Conservation (phyloP, 2,329 filamentous ascomycete genomes). For the Fusarium graminum region DNA sequence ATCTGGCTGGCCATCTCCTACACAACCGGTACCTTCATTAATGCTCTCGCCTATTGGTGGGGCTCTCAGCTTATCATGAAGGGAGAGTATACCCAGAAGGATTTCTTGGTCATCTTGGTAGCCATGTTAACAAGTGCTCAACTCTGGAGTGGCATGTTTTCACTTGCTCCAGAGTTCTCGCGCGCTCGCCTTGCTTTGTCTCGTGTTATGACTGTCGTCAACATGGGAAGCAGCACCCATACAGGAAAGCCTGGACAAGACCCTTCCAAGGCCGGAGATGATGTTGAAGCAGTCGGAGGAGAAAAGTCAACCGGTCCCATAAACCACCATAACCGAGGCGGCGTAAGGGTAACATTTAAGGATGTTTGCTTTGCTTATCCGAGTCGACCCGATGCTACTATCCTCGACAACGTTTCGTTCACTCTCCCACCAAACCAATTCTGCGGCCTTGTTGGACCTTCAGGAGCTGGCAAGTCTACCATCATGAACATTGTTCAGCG, state of each 20-base stretch:
- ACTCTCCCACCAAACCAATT: constrained; percentile 70
- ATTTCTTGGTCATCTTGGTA: constrained; percentile 80
- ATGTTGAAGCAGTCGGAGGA: constrained; percentile 56
- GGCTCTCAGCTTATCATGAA: constrained; percentile 76
- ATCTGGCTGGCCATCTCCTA: constrained; percentile 72
- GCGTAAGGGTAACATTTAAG: constrained; percentile 66
- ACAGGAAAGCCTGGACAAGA: constrained; percentile 30
- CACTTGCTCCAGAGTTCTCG: constrained; percentile 78
- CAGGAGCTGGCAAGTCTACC: constrained; percentile 75
- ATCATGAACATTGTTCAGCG: constrained; percentile 68
- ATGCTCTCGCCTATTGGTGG: constrained; percentile 85
- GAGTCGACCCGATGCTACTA: constrained; percentile 67
- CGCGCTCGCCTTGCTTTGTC: constrained; percentile 72
- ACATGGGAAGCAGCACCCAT: constrained; percentile 54
- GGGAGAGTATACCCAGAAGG: constrained; percentile 71
- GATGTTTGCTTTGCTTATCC: constrained; percentile 75
- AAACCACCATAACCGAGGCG: constrained; percentile 42
- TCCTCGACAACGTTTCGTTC: constrained; percentile 68
- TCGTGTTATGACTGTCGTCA: constrained; percentile 66
- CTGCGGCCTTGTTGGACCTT: constrained; percentile 73
- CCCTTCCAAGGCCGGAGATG: constrained; percentile 42
- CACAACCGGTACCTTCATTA: constrained; percentile 73
- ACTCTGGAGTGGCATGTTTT: constrained; percentile 79
- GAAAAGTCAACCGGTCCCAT: constrained; percentile 38
- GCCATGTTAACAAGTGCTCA: constrained; percentile 79